A percentile compares a stretch with the other conserved stretches of the same genome.
Evolutionary conservation across 2,329 filamentous ascomycete genomes (phyloP).

Genomic region (Fusarium sp.): DNA sequence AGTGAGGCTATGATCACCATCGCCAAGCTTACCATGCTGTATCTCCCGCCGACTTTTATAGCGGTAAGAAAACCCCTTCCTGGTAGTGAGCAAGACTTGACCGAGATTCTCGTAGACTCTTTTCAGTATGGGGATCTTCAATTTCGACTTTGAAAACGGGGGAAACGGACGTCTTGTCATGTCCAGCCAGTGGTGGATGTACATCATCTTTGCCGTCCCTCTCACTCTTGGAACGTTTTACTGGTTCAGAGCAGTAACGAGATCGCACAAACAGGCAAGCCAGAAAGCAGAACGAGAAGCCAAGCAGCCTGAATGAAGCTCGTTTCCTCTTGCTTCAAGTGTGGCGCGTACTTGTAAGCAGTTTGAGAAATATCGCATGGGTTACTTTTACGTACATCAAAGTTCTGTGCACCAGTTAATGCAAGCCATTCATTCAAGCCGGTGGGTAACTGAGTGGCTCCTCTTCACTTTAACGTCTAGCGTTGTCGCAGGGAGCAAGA

Average conservation of each 20-base stretch:
- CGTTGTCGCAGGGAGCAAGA: fast-evolving
- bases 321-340: fast-evolving
- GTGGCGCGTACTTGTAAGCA: fast-evolving
- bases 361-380: fast-evolving
- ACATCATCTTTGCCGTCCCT: background rate
- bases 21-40: background rate
- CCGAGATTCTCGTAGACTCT: too few species aligned
- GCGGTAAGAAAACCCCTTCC: too few species aligned
- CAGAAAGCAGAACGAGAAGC: background rate
- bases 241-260: background rate
- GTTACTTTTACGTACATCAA: background rate
- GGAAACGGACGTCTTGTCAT: background rate
- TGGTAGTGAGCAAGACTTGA: too few species aligned
- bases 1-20: background rate
- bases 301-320: background rate
- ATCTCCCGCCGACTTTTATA: background rate
- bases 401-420: background rate
- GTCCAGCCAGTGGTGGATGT: background rate
- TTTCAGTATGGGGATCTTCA: background rate
- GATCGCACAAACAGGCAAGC: background rate
- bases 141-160: background rate
- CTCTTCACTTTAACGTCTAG: background rate
- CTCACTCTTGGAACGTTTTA: background rate
- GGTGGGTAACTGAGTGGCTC: background rate
- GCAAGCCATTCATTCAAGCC: background rate